Conservation (phyloP, 208 protist species). For the Wallacemonas collosoma region DNA sequence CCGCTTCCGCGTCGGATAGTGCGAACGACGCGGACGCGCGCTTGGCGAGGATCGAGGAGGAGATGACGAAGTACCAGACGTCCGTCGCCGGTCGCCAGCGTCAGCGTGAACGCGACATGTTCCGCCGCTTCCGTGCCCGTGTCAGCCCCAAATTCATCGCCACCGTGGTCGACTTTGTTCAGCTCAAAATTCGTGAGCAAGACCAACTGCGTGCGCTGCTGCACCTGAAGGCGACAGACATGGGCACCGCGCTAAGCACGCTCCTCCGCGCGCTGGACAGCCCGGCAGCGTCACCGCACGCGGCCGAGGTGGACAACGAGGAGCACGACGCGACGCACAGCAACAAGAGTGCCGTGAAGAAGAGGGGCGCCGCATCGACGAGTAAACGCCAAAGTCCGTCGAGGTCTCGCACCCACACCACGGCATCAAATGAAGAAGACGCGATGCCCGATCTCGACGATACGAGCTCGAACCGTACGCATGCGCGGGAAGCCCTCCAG, state of each 20-base stretch:
- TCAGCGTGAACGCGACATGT: not conserved
- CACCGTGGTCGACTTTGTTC: conserved; percentile 79
- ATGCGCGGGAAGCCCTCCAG: conserved; percentile 51
- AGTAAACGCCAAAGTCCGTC: conserved; percentile 14
- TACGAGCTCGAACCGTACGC: not conserved
- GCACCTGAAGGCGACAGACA: conserved; percentile 21
- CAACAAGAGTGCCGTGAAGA: not conserved
- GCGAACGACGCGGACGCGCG: not conserved
- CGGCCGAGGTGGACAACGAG: not conserved
- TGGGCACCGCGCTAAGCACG: too few species aligned
- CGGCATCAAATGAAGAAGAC: conserved; percentile 8
- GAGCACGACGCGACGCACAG: not conserved
- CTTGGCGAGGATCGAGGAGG: not conserved
- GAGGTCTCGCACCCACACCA: not conserved
- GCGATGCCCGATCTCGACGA: conserved; percentile 13
- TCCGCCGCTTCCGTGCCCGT: conserved; percentile 12
- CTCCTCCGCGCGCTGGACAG: too few species aligned
- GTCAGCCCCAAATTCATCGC: conserved; percentile 71
- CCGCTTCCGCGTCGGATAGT: not conserved
- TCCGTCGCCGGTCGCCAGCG: not conserved
- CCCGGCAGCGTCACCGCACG: too few species aligned
- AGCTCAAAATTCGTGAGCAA: conserved; percentile 61
- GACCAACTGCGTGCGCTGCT: conserved; percentile 52
- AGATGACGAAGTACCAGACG: not conserved
- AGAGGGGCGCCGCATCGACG: not conserved